Conservation (phyloP, 2,329 filamentous ascomycete genomes). For the Penicillium sumatraense region DNA sequence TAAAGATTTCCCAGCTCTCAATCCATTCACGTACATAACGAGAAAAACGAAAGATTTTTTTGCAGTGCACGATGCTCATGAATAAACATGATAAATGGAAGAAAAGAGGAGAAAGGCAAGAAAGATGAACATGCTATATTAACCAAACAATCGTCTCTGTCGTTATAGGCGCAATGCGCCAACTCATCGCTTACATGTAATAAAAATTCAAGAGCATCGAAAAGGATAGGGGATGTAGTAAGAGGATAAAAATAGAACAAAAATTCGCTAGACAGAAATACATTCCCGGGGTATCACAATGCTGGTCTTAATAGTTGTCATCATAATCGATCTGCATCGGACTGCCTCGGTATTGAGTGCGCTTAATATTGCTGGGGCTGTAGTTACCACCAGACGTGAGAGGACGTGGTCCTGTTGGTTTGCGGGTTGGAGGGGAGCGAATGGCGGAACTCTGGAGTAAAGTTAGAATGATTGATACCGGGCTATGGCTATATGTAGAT, state of each 20-base stretch:
- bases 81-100: background rate
- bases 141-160: conserved; percentile 3
- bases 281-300: conserved; percentile 29
- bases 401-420: conserved; percentile 54
- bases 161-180: conserved; percentile 6
- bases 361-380: conserved; percentile 42
- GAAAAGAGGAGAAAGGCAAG: background rate
- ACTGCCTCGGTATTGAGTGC: conserved; percentile 45
- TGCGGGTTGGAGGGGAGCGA: conserved; percentile 44
- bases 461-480: background rate
- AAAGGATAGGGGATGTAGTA: conserved; percentile 1
- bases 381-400: conserved; percentile 44
- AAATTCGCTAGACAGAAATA: conserved; percentile 22
- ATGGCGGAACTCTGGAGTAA: conserved; percentile 36
- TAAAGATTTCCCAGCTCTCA: background rate
- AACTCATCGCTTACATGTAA: conserved; percentile 1
- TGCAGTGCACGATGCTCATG: conserved; percentile 8
- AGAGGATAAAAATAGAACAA: conserved; percentile 4
- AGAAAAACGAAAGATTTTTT: background rate
- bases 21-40: background rate
- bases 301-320: conserved; percentile 35
- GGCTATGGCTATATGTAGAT: background rate
- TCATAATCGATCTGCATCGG: conserved; percentile 47
- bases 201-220: background rate
- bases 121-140: conserved; percentile 1